Percentiles rank a stretch among this genome's conserved stretches.
These are phyloP conservation scores for Clathrus columnatus DNA, from an alignment of 768 basidiomycete genomes.

Conservation along the genomic window DNA sequence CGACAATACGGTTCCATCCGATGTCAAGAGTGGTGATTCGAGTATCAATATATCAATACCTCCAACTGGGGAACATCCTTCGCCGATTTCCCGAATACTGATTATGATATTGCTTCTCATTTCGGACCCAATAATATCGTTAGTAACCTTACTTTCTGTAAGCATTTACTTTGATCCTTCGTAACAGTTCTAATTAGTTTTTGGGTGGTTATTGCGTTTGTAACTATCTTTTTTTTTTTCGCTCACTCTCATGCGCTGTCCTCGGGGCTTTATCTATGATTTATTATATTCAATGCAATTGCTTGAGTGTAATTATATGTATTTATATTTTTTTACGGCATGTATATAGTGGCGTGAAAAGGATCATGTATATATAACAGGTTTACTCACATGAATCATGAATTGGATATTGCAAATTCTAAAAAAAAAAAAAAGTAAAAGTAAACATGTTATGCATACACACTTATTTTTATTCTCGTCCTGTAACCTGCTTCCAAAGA, in stretches of 20 bases:
- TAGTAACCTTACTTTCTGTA: constrained; percentile 64
- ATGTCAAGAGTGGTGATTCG: constrained; percentile 33
- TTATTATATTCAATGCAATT: too few species aligned
- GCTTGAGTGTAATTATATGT: too few species aligned
- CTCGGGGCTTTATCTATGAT: not conserved
- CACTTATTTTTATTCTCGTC: not conserved
- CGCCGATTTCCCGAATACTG: constrained; percentile 50
- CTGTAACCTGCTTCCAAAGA: constrained; percentile 34
- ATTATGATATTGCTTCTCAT: constrained; percentile 46
- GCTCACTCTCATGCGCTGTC: constrained; percentile 18
- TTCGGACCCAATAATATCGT: constrained; percentile 55
- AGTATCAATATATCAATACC: constrained; percentile 31
- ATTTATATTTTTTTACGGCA: too few species aligned
- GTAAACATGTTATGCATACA: not conserved
- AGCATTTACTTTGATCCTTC: constrained; percentile 17
- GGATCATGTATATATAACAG: too few species aligned
- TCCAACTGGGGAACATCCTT: constrained; percentile 49
- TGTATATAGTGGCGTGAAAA: too few species aligned
- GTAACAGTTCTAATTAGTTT: not conserved
- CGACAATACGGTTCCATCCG: constrained; percentile 35
- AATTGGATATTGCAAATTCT: not conserved
- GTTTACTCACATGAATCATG: not conserved
- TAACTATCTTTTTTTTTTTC: constrained; percentile 42
- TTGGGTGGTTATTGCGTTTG: constrained; percentile 57
- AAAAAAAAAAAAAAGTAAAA: not conserved